These are phyloP conservation scores for Irineochytrium annulatum DNA, from an alignment of 192 early-diverging fungal genomes.

Conservation along the genomic window DNA sequence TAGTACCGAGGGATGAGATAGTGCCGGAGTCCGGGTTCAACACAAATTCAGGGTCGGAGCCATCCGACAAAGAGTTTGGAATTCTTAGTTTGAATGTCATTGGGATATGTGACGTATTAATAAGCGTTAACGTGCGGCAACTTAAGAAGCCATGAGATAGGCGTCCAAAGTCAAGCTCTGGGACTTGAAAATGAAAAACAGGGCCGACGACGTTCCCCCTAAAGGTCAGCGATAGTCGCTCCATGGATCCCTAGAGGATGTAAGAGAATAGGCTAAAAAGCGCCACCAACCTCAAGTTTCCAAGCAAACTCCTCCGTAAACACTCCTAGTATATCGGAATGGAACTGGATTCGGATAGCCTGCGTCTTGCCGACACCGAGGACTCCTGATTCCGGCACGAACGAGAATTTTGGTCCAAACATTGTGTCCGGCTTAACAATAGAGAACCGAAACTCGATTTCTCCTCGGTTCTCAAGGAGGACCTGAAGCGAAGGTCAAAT, in stretches of 20 bases:
- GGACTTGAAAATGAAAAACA: conserved; percentile 45
- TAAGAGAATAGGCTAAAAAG: conserved; percentile 1
- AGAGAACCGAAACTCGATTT: conserved; percentile 41
- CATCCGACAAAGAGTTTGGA: background rate
- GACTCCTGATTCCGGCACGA: conserved; percentile 39
- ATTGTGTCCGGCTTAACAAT: conserved; percentile 15
- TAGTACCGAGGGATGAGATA: conserved; percentile 24
- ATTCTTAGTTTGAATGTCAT: conserved; percentile 43
- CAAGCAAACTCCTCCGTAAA: conserved; percentile 55
- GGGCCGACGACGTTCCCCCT: conserved; percentile 55
- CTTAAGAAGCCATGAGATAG: conserved; percentile 48
- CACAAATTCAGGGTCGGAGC: conserved; percentile 27
- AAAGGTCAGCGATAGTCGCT: conserved; percentile 34
- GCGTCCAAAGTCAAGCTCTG: conserved; percentile 37
- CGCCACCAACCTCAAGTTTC: conserved; percentile 41
- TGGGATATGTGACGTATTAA: conserved; percentile 52
- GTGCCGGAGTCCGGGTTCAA: conserved; percentile 31
- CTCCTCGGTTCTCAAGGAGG: conserved; percentile 51
- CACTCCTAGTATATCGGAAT: conserved; percentile 42
- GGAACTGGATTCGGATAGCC: conserved; percentile 37
- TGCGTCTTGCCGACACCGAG: conserved; percentile 43
- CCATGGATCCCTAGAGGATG: conserved; percentile 37
- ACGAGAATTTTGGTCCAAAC: conserved; percentile 49
- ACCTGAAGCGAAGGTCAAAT: conserved; percentile 24
- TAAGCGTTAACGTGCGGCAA: conserved; percentile 22